Evolutionary conservation across 75 land plant species (phyloP).

Genomic region (Selaginella moellendorffii): DNA sequence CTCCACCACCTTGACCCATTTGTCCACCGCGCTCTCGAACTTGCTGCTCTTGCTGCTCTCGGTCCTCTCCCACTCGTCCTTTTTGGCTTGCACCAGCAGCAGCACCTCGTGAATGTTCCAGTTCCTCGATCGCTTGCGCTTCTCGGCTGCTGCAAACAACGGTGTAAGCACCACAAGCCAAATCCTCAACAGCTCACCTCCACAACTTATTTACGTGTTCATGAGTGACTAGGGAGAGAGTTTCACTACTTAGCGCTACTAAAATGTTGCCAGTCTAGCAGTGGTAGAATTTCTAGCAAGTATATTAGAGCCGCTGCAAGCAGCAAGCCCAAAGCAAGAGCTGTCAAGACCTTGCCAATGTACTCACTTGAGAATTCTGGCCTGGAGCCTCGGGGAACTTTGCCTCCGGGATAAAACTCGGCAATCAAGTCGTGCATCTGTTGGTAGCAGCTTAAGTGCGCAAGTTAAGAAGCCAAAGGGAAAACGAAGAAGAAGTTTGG

Average conservation of each 20-base stretch:
- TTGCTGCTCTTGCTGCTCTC: background rate
- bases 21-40: background rate
- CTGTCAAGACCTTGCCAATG: background rate
- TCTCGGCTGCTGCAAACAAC: background rate
- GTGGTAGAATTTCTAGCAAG: background rate
- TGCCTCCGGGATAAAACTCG: slow-evolving; percentile 4
- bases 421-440: slow-evolving; percentile 6
- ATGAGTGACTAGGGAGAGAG: no score
- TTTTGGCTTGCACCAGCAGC: slow-evolving; percentile 6
- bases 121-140: background rate
- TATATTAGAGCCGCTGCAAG: background rate
- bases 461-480: no score
- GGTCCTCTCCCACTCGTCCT: background rate
- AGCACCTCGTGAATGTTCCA: slow-evolving; percentile 7
- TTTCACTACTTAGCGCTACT: no score
- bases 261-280: no score
- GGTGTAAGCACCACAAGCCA: no score
- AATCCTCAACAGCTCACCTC: no score
- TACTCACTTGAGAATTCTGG: slow-evolving; percentile 6
- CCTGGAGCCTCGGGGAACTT: background rate
- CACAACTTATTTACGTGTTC: no score
- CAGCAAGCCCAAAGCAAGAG: background rate
- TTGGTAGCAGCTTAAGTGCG: no score
- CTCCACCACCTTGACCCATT: slow-evolving; percentile 2
- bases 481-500: no score